phyloP scores from a whole-genome alignment of 352 stramenopile genomes.

The Vaucheria bursata region DNA sequence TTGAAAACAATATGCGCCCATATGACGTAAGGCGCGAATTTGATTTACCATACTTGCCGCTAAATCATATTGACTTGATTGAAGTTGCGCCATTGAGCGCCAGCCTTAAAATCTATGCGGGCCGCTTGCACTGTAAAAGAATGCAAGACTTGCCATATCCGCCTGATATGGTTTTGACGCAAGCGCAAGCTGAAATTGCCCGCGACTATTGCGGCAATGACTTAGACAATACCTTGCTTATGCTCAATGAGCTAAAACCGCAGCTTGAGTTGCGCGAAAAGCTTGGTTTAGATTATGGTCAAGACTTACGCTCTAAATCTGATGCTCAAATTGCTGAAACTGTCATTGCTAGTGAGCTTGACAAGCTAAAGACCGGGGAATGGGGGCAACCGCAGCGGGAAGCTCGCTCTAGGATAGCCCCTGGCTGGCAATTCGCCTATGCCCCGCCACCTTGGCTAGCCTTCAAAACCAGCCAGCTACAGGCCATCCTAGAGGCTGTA shows the following conservation, averaged over 20 bases:
- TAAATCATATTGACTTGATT: slow-evolving; percentile 1
- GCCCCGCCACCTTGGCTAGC: neutral
- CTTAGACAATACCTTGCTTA: neutral
- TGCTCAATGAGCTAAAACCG: neutral
- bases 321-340: neutral
- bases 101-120: neutral
- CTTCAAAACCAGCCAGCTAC: neutral
- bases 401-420: neutral
- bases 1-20: neutral
- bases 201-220: neutral
- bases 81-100: neutral
- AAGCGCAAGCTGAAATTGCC: no score
- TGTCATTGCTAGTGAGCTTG: neutral
- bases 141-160: neutral
- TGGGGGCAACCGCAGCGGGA: neutral
- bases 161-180: neutral
- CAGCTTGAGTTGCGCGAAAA: neutral
- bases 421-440: no score
- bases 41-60: neutral
- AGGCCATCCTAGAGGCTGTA: neutral
- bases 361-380: neutral
- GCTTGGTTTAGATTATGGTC: neutral
- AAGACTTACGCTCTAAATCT: neutral
- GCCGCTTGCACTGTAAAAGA: neutral
- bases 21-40: neutral